Conservation (phyloP, 768 basidiomycete species). For the Panellus pusillus region DNA sequence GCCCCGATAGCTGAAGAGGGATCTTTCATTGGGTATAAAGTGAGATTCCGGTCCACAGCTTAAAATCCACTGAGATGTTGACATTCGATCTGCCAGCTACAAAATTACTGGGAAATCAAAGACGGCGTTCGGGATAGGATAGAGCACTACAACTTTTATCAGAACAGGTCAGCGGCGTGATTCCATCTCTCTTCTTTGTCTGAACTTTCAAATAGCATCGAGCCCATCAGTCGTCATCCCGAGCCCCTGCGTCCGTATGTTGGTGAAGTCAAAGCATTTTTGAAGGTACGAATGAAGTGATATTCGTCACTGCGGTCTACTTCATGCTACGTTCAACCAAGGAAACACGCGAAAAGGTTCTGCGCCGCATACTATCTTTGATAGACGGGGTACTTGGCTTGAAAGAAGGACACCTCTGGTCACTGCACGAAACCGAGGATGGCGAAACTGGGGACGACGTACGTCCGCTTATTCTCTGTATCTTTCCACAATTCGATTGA, state of each 20-base stretch:
- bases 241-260: conserved; percentile 30
- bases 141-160: conserved; percentile 36
- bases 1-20: conserved; percentile 36
- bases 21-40: conserved; percentile 37
- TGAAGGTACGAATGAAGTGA: conserved; percentile 11
- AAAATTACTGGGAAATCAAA: conserved; percentile 37
- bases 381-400: conserved; percentile 33
- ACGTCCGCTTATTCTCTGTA: conserved; percentile 1
- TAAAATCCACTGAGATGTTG: background rate
- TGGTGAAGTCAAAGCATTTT: conserved; percentile 31
- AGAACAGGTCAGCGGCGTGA: conserved; percentile 23
- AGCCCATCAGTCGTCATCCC: conserved; percentile 31
- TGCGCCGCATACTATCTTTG: conserved; percentile 29
- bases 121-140: conserved; percentile 35
- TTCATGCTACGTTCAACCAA: conserved; percentile 1
- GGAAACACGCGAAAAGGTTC: conserved; percentile 31
- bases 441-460: conserved; percentile 33
- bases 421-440: conserved; percentile 28
- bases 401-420: conserved; percentile 33
- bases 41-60: conserved; percentile 1
- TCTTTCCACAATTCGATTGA: background rate
- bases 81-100: conserved; percentile 23
- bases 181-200: too few relatives aligned
- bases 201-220: conserved; percentile 23
- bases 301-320: background rate